Conservation (phyloP, 2,329 filamentous ascomycete genomes). For the Sclerotinia glacialis region DNA sequence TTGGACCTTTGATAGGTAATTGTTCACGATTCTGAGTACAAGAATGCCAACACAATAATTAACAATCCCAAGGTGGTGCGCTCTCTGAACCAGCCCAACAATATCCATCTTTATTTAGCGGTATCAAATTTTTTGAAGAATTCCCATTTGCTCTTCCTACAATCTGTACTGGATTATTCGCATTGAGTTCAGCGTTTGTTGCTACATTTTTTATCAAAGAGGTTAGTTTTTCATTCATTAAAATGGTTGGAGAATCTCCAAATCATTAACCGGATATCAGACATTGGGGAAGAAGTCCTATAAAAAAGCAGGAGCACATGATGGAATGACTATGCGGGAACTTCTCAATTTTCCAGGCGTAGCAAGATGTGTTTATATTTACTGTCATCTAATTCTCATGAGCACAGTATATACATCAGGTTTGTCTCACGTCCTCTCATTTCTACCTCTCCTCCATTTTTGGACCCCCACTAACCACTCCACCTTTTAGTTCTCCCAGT, state of each 20-base stretch:
- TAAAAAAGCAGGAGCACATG: conserved; percentile 31
- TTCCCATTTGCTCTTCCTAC: conserved; percentile 67
- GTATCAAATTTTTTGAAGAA: conserved; percentile 55
- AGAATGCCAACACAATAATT: conserved; percentile 35
- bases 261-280: conserved; percentile 29
- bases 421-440: conserved; percentile 19
- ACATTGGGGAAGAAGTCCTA: conserved; percentile 44
- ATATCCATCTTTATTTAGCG: conserved; percentile 58
- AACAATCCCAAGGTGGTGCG: conserved; percentile 53
- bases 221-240: conserved; percentile 29
- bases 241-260: no score
- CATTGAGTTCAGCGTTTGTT: conserved; percentile 51
- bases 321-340: conserved; percentile 47
- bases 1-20: conserved; percentile 54
- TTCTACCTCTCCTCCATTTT: no score
- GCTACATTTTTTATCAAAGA: conserved; percentile 61
- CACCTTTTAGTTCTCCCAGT: conserved; percentile 54
- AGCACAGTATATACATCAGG: conserved; percentile 67
- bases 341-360: conserved; percentile 65
- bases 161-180: conserved; percentile 55
- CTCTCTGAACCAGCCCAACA: conserved; percentile 65
- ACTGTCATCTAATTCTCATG: conserved; percentile 64
- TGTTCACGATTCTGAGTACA: conserved; percentile 38
- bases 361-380: conserved; percentile 61
- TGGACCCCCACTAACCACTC: neutral